Evolutionary conservation across 2,329 filamentous ascomycete species (phyloP).

Genomic region (Cladophialophora exuberans): DNA sequence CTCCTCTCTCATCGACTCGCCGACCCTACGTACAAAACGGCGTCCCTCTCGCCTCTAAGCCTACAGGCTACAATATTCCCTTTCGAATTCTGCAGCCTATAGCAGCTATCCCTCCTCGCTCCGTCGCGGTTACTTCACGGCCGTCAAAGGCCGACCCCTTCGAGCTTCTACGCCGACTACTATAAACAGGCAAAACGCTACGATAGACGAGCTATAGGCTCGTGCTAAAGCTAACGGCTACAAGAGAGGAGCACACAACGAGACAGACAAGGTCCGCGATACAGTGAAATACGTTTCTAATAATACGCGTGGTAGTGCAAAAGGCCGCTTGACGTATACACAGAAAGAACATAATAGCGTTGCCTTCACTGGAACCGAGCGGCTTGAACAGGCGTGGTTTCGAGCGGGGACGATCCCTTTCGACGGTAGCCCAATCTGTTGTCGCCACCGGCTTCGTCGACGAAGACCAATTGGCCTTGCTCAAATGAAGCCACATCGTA

Average conservation of each 20-base stretch:
- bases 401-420: conserved; percentile 3
- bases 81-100: too few relatives aligned
- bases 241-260: conserved; percentile 15
- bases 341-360: background rate
- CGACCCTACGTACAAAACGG: too few relatives aligned
- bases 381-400: background rate
- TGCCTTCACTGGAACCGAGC: background rate
- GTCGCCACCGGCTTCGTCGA: background rate
- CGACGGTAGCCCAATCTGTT: background rate
- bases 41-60: too few relatives aligned
- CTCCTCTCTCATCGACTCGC: too few relatives aligned
- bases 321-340: too few relatives aligned
- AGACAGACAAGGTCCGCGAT: conserved; percentile 11
- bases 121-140: background rate
- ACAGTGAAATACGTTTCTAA: conserved; percentile 18
- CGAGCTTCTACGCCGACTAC: background rate
- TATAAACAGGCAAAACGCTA: conserved; percentile 6
- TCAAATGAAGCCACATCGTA: background rate
- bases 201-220: conserved; percentile 17
- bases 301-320: too few relatives aligned
- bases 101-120: background rate
- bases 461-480: background rate
- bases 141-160: background rate
- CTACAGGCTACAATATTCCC: too few relatives aligned
- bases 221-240: conserved; percentile 19